Conservation (phyloP, 2,329 filamentous ascomycete species). For the Neofusicoccum ribis region DNA sequence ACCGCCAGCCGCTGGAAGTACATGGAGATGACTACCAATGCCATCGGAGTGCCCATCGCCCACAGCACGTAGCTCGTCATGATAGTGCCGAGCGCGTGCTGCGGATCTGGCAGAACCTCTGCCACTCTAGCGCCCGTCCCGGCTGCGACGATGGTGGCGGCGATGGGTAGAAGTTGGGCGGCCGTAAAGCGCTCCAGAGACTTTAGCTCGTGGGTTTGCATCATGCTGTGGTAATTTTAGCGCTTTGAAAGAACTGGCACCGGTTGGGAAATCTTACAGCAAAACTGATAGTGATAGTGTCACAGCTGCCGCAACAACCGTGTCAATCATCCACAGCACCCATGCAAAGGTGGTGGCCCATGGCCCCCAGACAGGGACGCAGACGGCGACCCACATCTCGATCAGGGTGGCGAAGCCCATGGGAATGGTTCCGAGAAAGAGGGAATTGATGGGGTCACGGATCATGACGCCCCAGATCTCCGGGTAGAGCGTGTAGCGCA, state of each 20-base stretch:
- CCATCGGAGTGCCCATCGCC: constrained; percentile 61
- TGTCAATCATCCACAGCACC: constrained; percentile 49
- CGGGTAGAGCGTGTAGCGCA: constrained; percentile 64
- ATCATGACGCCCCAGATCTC: constrained; percentile 65
- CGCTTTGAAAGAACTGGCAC: no score
- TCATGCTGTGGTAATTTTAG: not conserved
- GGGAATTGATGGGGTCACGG: constrained; percentile 60
- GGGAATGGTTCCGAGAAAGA: constrained; percentile 65
- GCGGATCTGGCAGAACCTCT: constrained; percentile 52
- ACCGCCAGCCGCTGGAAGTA: constrained; percentile 67
- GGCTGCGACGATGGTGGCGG: constrained; percentile 62
- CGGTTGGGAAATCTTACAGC: not conserved
- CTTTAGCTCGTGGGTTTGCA: constrained; percentile 15
- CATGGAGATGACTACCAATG: constrained; percentile 60
- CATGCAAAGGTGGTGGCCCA: constrained; percentile 48
- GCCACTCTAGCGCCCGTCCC: constrained; percentile 64
- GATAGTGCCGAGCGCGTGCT: constrained; percentile 59
- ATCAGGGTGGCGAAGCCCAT: constrained; percentile 67
- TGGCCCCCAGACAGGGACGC: constrained; percentile 57
- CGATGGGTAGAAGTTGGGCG: constrained; percentile 62
- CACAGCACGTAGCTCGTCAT: constrained; percentile 65
- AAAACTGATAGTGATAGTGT: constrained; percentile 56
- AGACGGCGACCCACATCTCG: constrained; percentile 61
- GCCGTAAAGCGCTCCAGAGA: constrained; percentile 54
- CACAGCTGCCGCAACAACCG: constrained; percentile 37